Evolutionary conservation across 768 basidiomycete species (phyloP), one percentile per base, ranked within the genome.

Genomic region (Auricularia cornea): DNA sequence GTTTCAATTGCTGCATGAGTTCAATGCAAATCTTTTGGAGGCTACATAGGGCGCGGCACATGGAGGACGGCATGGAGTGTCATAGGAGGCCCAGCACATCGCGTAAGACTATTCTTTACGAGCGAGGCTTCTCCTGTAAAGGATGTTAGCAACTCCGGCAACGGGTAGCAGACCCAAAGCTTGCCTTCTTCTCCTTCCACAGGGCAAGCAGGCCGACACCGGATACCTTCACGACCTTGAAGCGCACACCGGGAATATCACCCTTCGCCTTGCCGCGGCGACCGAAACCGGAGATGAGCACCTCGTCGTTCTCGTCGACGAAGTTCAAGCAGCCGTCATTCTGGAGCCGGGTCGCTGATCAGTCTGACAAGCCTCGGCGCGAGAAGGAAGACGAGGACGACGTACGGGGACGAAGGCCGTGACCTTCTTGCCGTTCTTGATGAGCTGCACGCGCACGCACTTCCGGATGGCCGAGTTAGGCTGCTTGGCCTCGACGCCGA

Each of bases 401-500:
- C 92, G 69, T 71, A 92, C 92, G 66, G 96, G 96, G 44, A 98
- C 97, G 88, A 99, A 99, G 73, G 97, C 97, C 67, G 96, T 98
- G 75, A 99, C 96, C 78, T 98, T 98, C 89, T 99, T 99, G 69
- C 97, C 97, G 82, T 99, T 99, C 86, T 99, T 99, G 78, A 99
- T 98, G 70, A 99, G 84, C 74, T 99, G 97, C 67, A 99, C 97
- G 81, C 97, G 94, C 70, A 99, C 97, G 83, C 97, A 99, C 79
- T 99, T 99, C 78, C 97, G 94, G 79, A 99, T 98, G 76, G 97
- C 97, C 75, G 97, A 99, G 86, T 99, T 99, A 80, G 97, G 97
- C 79, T 99, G 97, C 81, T 99, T 99, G 75, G 97, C 96, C 82
- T 99, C 97, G 68, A 99, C 96, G 75, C 97, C 97, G 73, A 99